Evolutionary conservation across 768 basidiomycete species (phyloP), one percentile per base, ranked within the genome.

Genomic region (Harrya chromipes): DNA sequence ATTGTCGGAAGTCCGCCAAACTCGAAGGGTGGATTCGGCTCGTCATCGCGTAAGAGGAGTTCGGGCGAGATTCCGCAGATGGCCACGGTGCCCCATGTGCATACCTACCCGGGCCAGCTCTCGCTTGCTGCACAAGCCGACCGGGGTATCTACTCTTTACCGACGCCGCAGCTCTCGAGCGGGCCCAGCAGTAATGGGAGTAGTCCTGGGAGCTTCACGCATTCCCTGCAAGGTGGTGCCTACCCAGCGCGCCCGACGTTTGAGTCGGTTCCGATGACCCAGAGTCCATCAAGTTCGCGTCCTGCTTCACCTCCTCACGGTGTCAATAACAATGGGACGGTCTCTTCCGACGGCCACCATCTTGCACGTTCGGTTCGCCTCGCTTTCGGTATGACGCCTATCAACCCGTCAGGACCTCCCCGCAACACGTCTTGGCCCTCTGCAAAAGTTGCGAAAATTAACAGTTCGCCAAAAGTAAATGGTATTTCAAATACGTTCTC

Each of bases 301-400:
- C 77, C 85, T 4, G 75, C 82, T 1, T 84, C 82, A 0, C 84
- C 85, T 4, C 67, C 74, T 43, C 72, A 74, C 16, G 74, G 73
- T 31, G 31, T 38, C 38, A 36, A 36, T 54, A 65, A 46, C 61
- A 66, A 61, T 45, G 65, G 61, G 34, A 35, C 55, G 41, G 43
- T 50, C 47, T 11, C 63, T 20, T 57, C 65, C 24, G 72, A 71
- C 34, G 79, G 83, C 50, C 78, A 81, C 51, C 83, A 88, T 61
- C 79, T 94, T 33, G 90, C 88, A 4, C 87, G 90, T 61, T 89
- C 86, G 1, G 86, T 95, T 20, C 83, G 89, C 34, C 75, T 85
- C 27, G 93, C 92, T 41, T 97, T 97, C 56, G 90, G 88, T 4
- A 94, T 94, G 89, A 93, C 92, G 6, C 90, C 90, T 0, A 90